Evolutionary conservation across 108 stramenopile species (phyloP).

Genomic region (Cylindrotheca fusiformis): DNA sequence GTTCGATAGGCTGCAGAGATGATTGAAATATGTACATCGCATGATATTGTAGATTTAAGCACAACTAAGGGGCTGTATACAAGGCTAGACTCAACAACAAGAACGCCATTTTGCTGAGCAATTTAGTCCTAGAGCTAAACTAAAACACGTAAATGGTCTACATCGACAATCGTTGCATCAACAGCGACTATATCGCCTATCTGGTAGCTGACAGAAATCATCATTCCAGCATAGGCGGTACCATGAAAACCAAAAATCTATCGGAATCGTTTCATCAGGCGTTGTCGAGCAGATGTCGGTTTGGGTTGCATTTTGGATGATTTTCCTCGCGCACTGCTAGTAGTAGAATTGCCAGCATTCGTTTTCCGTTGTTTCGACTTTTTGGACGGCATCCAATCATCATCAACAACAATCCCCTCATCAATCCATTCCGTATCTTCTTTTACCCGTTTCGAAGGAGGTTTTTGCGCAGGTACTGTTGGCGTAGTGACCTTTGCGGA

Average conservation of each 20-base stretch:
- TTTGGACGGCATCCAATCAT: conserved; percentile 24
- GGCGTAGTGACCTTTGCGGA: neutral
- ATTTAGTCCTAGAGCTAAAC: too few species aligned
- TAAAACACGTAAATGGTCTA: too few species aligned
- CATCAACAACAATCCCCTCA: conserved; percentile 9
- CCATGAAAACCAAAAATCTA: too few species aligned
- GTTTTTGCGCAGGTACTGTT: neutral
- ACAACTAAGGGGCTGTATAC: too few species aligned
- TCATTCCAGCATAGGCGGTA: too few species aligned
- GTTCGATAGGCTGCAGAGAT: too few species aligned
- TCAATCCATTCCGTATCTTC: conserved; percentile 27
- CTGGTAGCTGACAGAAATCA: too few species aligned
- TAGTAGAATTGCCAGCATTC: neutral
- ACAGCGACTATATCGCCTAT: too few species aligned
- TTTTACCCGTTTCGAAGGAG: conserved; percentile 1
- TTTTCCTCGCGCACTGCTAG: neutral
- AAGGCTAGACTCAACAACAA: too few species aligned
- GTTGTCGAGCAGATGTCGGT: conserved; percentile 14
- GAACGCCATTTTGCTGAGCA: too few species aligned
- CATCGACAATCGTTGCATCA: too few species aligned
- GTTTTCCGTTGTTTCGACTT: neutral
- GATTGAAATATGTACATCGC: neutral
- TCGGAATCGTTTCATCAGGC: conserved; percentile 27
- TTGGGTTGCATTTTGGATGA: neutral
- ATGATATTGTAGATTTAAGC: too few species aligned